These are phyloP conservation scores for Adansonia gregorii DNA, from an alignment of 441 rosid species.

Conservation along the genomic window DNA sequence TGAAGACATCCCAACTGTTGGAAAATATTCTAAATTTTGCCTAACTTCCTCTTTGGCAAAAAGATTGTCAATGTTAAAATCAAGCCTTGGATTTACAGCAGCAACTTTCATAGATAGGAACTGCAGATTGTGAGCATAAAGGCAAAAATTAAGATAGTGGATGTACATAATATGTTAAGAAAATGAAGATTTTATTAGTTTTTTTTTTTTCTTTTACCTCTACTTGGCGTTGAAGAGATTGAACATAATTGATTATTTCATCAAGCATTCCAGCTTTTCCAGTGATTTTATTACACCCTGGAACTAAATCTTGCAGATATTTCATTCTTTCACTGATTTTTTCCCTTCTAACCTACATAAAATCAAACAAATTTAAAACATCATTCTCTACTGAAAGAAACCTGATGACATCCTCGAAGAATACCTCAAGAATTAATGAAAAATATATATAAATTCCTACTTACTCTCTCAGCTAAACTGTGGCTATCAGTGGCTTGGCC, in stretches of 20 bases:
- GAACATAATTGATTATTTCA: constrained; percentile 85
- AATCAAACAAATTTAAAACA: background rate
- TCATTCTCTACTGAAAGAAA: background rate
- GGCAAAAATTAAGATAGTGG: background rate
- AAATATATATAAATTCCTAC: constrained; percentile 22
- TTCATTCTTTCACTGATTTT: constrained; percentile 90
- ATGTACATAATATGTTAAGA: background rate
- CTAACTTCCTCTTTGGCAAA: constrained; percentile 61
- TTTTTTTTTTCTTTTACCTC: constrained; percentile 44
- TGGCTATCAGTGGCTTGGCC: constrained; percentile 97
- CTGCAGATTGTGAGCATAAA: constrained; percentile 39
- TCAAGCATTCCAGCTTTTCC: constrained; percentile 91
- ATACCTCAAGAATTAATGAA: background rate
- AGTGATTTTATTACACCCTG: constrained; percentile 75
- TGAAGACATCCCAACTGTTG: constrained; percentile 52
- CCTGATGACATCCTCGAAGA: background rate
- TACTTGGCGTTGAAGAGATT: constrained; percentile 76
- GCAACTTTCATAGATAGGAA: constrained; percentile 77
- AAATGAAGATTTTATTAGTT: background rate
- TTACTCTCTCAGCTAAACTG: constrained; percentile 90
- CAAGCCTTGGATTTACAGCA: constrained; percentile 61
- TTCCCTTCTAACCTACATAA: constrained; percentile 73
- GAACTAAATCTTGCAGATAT: constrained; percentile 79
- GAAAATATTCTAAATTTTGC: constrained; percentile 28
- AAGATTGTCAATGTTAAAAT: constrained; percentile 52